phyloP scores from a whole-genome alignment of 148 eudicot genomes.

The Amaranthus cruentus region DNA sequence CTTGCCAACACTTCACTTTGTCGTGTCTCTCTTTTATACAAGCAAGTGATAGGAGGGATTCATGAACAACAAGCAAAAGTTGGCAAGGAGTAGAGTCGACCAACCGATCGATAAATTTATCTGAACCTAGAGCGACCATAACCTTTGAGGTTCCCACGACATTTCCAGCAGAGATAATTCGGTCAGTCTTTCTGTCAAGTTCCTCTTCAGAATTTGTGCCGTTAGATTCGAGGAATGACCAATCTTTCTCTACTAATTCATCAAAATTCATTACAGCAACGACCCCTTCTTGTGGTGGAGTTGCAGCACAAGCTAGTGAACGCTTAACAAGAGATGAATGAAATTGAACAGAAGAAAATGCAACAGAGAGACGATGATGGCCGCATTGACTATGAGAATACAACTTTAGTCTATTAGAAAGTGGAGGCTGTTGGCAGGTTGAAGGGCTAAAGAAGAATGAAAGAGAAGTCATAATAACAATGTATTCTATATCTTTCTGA shows the following conservation, averaged over 20 bases:
- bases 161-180: conserved; percentile 58
- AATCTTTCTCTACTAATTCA: conserved; percentile 76
- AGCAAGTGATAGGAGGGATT: conserved; percentile 66
- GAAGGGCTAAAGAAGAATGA: conserved; percentile 26
- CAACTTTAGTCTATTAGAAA: not conserved
- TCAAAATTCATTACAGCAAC: conserved; percentile 56
- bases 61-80: conserved; percentile 72
- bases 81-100: conserved; percentile 43
- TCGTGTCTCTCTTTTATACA: conserved; percentile 78
- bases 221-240: conserved; percentile 76
- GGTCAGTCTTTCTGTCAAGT: conserved; percentile 39
- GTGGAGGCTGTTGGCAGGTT: conserved; percentile 18
- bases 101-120: conserved; percentile 70
- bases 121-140: conserved; percentile 70
- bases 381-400: conserved; percentile 3
- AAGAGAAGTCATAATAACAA: conserved; percentile 36
- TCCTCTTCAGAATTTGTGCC: conserved; percentile 41
- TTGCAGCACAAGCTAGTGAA: conserved; percentile 23
- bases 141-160: conserved; percentile 56
- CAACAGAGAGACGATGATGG: conserved; percentile 14
- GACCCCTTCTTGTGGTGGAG: conserved; percentile 48
- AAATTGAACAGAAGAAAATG: conserved; percentile 12
- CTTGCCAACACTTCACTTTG: conserved; percentile 87
- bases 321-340: conserved; percentile 8
- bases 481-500: not conserved